Conservation (phyloP, 106 monocot species). For the Gastrodia elata region DNA sequence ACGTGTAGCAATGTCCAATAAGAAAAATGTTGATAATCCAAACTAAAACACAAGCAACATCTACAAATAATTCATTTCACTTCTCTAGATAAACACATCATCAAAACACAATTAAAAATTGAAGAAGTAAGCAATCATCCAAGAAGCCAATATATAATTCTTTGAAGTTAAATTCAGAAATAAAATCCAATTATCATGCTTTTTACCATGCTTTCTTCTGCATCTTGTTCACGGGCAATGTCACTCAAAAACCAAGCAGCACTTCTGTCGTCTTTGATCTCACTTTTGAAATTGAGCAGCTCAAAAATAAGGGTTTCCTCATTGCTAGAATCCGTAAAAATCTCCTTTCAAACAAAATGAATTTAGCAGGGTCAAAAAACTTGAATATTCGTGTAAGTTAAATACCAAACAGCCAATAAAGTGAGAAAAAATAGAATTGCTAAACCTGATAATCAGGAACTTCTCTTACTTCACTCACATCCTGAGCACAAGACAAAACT, state of each 20-base stretch:
- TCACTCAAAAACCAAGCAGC: constrained; percentile 76
- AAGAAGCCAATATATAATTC: not conserved
- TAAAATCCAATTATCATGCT: not conserved
- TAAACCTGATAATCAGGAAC: constrained; percentile 85
- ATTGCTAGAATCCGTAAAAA: constrained; percentile 53
- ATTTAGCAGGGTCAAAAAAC: not conserved
- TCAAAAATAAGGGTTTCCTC: constrained; percentile 91
- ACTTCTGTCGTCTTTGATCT: constrained; percentile 62
- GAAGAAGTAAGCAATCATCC: not conserved
- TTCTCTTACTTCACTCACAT: constrained; percentile 66
- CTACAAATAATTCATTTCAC: too few relatives aligned
- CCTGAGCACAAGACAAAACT: constrained; percentile 25
- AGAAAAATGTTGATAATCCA: too few relatives aligned
- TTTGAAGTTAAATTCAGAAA: not conserved
- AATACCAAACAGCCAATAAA: not conserved
- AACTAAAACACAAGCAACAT: too few relatives aligned
- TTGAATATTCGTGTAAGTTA: not conserved
- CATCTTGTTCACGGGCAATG: constrained; percentile 69
- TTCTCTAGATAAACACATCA: too few relatives aligned
- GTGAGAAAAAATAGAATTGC: too few relatives aligned
- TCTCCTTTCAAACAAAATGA: constrained; percentile 40
- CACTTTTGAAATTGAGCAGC: constrained; percentile 63
- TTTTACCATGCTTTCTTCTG: constrained; percentile 53
- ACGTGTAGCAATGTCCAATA: too few relatives aligned
- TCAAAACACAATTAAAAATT: too few relatives aligned